Evolutionary conservation across 2,329 filamentous ascomycete species (phyloP), one percentile per base, ranked within the genome.

Genomic region (Paracoccidioides lutzii): DNA sequence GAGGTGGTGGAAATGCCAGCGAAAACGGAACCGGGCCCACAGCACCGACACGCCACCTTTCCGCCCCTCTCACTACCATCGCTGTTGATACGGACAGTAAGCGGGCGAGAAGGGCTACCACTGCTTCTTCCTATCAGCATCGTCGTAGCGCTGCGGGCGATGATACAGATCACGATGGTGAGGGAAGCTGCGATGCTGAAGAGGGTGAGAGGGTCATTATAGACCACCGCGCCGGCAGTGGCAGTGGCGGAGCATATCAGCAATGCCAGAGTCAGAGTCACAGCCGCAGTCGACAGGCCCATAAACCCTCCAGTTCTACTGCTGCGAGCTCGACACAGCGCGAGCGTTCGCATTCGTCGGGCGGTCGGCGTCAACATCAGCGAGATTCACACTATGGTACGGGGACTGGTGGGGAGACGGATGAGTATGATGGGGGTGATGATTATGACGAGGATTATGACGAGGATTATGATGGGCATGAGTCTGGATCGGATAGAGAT

Each of bases 361-460:
- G 43, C 9, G 53, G 51, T 7, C 53, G 22, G 22, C 22, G 50
- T 14, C 46, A 32, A 7, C 55, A 55, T 14, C 49, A 40, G n/a
- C 51, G 40, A 5, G 30, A 32, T 30, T 52, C 37, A 12, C 15
- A 15, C 14, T 33, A 22, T 4, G 49, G 49, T 12, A 10, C 46
- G 59, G 76, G 81, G 56, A 77, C 78, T 3, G 40, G 15, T 9
- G 45, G 22, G 15, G 55, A 45, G 41, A 50, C 40, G 42, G 56
- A 56, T 44, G 58, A 53, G 37, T 60, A 61, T 52, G 57, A 60
- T 53, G 57, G 49, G 5, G 58, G 58, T 37, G 56, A 56, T 51
- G 48, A 50, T 50, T 51, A 56, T 50, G 44, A 46, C 2, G 44
- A 46, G 8, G 57, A 59, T 41, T 51, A 56, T 14, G 59, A 53